phyloP scores from a whole-genome alignment of 2,329 filamentous ascomycete species.

The Sporothrix pallida region DNA sequence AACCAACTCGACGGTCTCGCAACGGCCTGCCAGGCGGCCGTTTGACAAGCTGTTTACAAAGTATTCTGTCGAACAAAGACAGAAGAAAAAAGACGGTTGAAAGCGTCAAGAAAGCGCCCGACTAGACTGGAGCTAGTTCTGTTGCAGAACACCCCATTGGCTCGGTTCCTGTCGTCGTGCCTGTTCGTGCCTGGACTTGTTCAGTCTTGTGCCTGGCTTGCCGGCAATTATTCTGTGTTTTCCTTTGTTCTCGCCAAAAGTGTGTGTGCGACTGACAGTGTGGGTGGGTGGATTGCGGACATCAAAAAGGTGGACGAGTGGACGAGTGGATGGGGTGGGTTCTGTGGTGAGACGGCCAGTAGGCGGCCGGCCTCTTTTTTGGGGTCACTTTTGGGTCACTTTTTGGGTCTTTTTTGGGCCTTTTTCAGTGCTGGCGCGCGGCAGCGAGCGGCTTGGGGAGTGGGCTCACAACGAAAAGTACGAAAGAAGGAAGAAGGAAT shows the following conservation, averaged over 20 bases:
- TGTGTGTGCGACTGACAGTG: conserved; percentile 12
- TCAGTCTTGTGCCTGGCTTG: conserved; percentile 9
- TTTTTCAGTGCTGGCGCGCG: conserved; percentile 30
- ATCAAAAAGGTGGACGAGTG: background rate
- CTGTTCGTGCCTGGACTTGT: conserved; percentile 16
- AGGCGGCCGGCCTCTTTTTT: background rate
- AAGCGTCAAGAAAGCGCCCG: background rate
- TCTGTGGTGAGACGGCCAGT: too few relatives aligned
- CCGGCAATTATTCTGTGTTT: background rate
- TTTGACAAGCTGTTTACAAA: background rate
- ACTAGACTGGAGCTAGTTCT: background rate
- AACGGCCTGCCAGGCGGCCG: conserved; percentile 1
- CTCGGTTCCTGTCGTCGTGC: background rate
- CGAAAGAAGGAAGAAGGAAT: background rate
- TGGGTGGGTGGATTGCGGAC: background rate
- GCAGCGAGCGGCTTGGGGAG: conserved; percentile 27
- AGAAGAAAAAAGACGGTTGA: background rate
- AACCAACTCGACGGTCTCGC: background rate
- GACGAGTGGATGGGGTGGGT: too few relatives aligned
- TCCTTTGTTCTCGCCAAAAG: background rate
- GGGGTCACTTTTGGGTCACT: background rate
- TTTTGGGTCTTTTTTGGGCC: background rate
- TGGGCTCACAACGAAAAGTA: background rate
- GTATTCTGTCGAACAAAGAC: background rate
- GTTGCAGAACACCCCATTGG: conserved; percentile 5